These are phyloP conservation scores for Linaria vulgaris DNA, from an alignment of 257 asterid species.

Conservation along the genomic window DNA sequence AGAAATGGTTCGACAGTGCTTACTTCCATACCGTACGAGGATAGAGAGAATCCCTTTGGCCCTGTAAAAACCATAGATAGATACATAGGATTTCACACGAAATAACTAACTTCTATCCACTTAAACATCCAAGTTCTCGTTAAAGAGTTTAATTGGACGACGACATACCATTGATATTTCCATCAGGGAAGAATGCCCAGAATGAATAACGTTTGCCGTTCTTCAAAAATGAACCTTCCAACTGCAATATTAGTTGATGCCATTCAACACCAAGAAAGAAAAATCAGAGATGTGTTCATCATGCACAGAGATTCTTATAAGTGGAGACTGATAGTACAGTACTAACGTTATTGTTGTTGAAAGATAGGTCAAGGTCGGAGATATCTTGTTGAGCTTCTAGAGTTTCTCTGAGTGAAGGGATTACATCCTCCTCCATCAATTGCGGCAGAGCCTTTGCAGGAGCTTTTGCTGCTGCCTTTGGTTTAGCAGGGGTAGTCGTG, in stretches of 20 bases:
- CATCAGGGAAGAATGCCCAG: slow-evolving; percentile 91
- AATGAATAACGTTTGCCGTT: slow-evolving; percentile 65
- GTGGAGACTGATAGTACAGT: background rate
- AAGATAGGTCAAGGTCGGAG: slow-evolving; percentile 51
- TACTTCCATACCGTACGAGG: slow-evolving; percentile 64
- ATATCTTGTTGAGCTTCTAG: slow-evolving; percentile 61
- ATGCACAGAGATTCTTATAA: too few species aligned
- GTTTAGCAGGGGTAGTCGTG: slow-evolving; percentile 27
- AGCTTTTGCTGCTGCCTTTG: slow-evolving; percentile 67
- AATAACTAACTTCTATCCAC: background rate
- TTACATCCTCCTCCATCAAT: slow-evolving; percentile 82
- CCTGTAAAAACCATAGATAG: slow-evolving; percentile 36
- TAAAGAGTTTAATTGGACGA: too few species aligned
- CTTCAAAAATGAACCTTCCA: slow-evolving; percentile 78
- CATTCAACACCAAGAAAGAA: slow-evolving; percentile 15
- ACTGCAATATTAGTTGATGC: slow-evolving; percentile 42
- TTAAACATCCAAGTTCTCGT: too few species aligned
- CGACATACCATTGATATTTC: slow-evolving; percentile 58
- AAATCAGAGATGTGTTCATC: too few species aligned
- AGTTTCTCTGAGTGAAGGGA: slow-evolving; percentile 61
- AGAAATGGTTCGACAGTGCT: slow-evolving; percentile 89
- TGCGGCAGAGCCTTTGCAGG: slow-evolving; percentile 61
- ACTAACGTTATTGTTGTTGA: slow-evolving; percentile 64
- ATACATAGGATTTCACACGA: background rate
- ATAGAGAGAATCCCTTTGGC: slow-evolving; percentile 71